Evolutionary conservation across 1,139 yeast genomes (phyloP).

Genomic region (Geotrichum histeridarum): DNA sequence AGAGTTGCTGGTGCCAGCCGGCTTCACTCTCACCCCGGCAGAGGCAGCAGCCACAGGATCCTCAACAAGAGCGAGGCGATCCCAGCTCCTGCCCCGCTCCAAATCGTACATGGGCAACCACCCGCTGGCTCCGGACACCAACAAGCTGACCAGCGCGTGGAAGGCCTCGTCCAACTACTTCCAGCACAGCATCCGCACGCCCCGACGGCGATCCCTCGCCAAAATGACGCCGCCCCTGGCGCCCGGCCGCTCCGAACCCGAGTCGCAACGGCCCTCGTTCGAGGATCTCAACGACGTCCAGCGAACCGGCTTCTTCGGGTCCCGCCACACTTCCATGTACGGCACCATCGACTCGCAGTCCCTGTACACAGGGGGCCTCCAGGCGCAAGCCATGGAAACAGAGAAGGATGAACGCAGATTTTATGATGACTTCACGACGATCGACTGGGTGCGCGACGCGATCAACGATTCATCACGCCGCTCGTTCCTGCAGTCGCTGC

Average conservation of each 20-base stretch:
- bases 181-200: not conserved
- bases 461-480: conserved; percentile 47
- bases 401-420: conserved; percentile 21
- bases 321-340: too few relatives aligned
- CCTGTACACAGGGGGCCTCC: too few relatives aligned
- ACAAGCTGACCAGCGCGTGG: not conserved
- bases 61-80: too few relatives aligned
- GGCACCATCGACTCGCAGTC: too few relatives aligned
- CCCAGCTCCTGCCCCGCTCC: too few relatives aligned
- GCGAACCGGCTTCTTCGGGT: too few relatives aligned
- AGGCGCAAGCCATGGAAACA: too few relatives aligned
- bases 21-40: not conserved
- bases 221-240: not conserved
- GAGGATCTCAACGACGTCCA: too few relatives aligned
- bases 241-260: not conserved
- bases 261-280: too few relatives aligned
- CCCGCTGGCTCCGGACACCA: too few relatives aligned
- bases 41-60: too few relatives aligned
- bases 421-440: conserved; percentile 63
- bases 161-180: not conserved
- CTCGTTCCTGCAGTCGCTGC: conserved; percentile 39
- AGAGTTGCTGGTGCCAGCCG: not conserved
- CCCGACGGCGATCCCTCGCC: not conserved
- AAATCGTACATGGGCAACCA: too few relatives aligned
- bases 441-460: conserved; percentile 60